Conservation (phyloP, 768 basidiomycete genomes). For the Boletus vinaceobasis region DNA sequence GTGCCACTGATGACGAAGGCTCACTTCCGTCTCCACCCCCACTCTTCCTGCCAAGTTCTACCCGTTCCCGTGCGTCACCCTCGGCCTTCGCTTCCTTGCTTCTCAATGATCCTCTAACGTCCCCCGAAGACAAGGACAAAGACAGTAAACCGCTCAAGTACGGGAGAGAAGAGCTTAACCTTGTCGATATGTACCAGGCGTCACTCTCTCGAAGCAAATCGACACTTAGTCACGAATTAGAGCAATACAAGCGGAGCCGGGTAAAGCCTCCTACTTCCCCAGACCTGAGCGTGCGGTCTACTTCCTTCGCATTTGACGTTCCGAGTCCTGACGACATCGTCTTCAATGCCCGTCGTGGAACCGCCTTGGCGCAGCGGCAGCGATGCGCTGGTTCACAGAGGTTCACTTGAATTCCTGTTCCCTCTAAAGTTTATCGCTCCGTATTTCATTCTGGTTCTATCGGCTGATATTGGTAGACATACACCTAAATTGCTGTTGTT, state of each 20-base stretch:
- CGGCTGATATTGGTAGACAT: conserved; percentile 26
- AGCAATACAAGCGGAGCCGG: conserved; percentile 8
- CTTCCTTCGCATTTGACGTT: conserved; percentile 65
- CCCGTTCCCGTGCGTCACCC: conserved; percentile 66
- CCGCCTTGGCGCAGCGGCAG: conserved; percentile 48
- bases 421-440: conserved; percentile 10
- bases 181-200: conserved; percentile 29
- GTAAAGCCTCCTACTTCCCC: conserved; percentile 28
- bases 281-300: conserved; percentile 32
- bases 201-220: conserved; percentile 29
- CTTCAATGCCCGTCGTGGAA: conserved; percentile 73
- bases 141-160: conserved; percentile 27
- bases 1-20: conserved; percentile 40
- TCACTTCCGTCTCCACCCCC: conserved; percentile 40
- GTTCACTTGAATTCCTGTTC: background rate
- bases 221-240: conserved; percentile 18
- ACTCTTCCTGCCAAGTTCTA: conserved; percentile 54
- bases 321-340: conserved; percentile 94
- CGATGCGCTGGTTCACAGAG: conserved; percentile 10
- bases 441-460: conserved; percentile 16
- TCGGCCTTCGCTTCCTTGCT: conserved; percentile 76
- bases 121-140: conserved; percentile 37
- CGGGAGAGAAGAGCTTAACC: conserved; percentile 31
- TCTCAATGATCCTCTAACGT: conserved; percentile 47
- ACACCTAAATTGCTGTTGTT: conserved; percentile 28